Evolutionary conservation across 345 rosid species (phyloP).

Genomic region (Eucalyptus tenuipes): DNA sequence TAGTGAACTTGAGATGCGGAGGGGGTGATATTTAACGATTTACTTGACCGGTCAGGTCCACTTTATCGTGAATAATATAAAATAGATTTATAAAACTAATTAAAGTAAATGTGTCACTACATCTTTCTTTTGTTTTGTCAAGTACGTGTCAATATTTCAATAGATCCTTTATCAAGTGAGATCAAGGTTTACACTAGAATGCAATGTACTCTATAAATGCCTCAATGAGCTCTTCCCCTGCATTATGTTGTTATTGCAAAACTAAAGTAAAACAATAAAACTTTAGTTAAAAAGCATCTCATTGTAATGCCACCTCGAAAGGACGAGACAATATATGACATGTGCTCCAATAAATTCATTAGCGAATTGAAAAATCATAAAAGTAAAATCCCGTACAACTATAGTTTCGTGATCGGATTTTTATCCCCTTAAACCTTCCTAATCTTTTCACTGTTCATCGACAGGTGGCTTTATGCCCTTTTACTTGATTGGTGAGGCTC

Average conservation of each 20-base stretch:
- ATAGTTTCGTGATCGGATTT: neutral
- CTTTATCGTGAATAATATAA: fast-evolving
- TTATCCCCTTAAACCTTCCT: neutral
- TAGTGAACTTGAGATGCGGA: fast-evolving
- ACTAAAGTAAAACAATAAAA: fast-evolving
- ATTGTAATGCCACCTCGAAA: neutral
- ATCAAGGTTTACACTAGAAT: neutral
- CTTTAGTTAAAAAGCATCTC: neutral
- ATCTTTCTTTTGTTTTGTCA: fast-evolving
- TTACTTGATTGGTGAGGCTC: neutral
- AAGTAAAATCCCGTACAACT: neutral
- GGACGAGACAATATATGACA: neutral
- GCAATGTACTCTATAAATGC: neutral
- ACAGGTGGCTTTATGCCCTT: neutral
- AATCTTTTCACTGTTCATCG: neutral
- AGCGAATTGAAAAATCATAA: neutral
- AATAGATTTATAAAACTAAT: neutral
- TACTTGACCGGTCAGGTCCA: fast-evolving
- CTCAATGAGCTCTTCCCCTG: neutral
- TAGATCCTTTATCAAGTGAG: neutral
- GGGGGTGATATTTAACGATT: fast-evolving
- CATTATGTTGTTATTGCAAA: fast-evolving
- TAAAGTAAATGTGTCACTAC: fast-evolving
- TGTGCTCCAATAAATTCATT: neutral
- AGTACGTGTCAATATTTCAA: fast-evolving